Evolutionary conservation across 2,329 filamentous ascomycete species (phyloP), one percentile per base, ranked within the genome.

Genomic region (Talaromyces rugulosus): DNA sequence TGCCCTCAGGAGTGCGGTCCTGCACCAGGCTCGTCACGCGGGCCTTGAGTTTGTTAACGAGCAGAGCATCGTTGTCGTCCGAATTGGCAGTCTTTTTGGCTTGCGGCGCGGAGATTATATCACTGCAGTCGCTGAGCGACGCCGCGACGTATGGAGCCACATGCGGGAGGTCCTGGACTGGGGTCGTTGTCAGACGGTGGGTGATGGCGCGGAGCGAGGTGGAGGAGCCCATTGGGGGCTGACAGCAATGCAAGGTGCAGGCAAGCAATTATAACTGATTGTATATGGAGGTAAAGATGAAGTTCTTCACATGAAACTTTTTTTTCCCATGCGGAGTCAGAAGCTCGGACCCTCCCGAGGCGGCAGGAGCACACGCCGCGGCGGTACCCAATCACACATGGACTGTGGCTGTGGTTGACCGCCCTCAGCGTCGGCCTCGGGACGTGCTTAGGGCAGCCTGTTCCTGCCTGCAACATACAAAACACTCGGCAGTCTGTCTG

Each of bases 1-100:
- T 86, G 51, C 89, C 91, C 68, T 92, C 86, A 2, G 85, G 73
- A 55, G 80, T 91, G 62, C 88, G 88, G 61, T 94, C 92, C 71
- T 91, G 90, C 36, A 97, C 79, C 14, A 97, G 81, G 12, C 89
- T 87, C 1, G 87, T 88, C 63, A 96, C 81, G 59, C 91, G 87
- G 4, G 90, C 91, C 72, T 90, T 91, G 69, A 96, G 82, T 73
- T 90, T 94, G 75, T 96, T 91, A 1, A 95, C 83, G 23, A 92
- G 83, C n/a, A 89, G 80, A 0, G 87, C 78, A 51, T 82, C 81
- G 63, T 94, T 91, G 0, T 88, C 84, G 6, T 83, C 85, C 61
- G 85, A 81, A 68, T 88, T 89, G 64, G 80, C 77, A 60, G 85
- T 83, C 63, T 84, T 80, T 59, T 87, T 85, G 34, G 71, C 73